Conservation (phyloP, 1,139 yeast species). For the Hemisphaericaspora xylanilytica region DNA sequence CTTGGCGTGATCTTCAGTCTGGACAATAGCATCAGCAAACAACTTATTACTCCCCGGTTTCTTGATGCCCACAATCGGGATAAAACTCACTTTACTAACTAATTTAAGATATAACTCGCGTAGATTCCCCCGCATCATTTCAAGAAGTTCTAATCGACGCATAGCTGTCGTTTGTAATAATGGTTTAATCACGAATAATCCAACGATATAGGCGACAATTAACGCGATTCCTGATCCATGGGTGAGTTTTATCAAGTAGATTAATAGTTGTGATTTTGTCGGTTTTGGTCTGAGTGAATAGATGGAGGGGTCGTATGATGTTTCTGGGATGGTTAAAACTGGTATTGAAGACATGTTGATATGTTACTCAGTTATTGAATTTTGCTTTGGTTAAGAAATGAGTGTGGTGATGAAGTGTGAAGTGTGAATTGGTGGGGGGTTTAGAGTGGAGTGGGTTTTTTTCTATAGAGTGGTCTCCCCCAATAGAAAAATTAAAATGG, state of each 20-base stretch:
- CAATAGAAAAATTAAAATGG: too few species aligned
- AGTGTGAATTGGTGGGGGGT: too few species aligned
- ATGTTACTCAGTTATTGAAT: too few species aligned
- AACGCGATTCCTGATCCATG: slow-evolving; percentile 37
- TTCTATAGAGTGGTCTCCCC: too few species aligned
- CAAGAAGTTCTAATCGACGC: slow-evolving; percentile 37
- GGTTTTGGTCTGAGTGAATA: slow-evolving; percentile 19
- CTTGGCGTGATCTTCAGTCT: slow-evolving; percentile 29
- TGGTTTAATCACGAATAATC: slow-evolving; percentile 36
- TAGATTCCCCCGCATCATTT: slow-evolving; percentile 30
- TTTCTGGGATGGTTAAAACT: slow-evolving; percentile 42
- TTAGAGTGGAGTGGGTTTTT: too few species aligned
- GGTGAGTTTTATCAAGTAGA: slow-evolving; percentile 32
- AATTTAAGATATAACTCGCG: slow-evolving; percentile 38
- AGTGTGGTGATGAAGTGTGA: too few species aligned
- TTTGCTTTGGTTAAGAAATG: too few species aligned
- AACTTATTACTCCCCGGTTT: slow-evolving; percentile 30
- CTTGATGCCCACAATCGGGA: slow-evolving; percentile 41
- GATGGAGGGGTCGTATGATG: slow-evolving; percentile 36
- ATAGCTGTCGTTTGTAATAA: slow-evolving; percentile 30
- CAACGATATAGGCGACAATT: slow-evolving; percentile 30
- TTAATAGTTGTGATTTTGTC: slow-evolving; percentile 27
- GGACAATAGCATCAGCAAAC: slow-evolving; percentile 40
- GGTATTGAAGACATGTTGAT: slow-evolving; percentile 24
- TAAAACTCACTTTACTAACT: slow-evolving; percentile 35